Evolutionary conservation across 1,284 basidiomycete genomes (phyloP).

Genomic region (Marasmius sp.): DNA sequence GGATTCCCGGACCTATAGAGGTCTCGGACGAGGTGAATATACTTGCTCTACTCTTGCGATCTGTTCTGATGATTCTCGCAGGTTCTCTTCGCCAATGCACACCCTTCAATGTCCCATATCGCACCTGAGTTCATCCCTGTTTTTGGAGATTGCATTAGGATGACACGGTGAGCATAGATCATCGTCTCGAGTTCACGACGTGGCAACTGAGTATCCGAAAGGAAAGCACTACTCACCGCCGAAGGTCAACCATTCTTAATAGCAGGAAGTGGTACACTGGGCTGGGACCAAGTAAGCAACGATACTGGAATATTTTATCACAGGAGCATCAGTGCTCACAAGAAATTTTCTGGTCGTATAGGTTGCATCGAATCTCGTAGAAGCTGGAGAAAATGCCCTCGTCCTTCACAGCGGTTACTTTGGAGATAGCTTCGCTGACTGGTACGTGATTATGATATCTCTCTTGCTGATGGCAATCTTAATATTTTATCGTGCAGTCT

Average conservation of each 20-base stretch:
- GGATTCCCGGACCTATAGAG: slow-evolving; percentile 85
- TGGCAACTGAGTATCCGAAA: slow-evolving; percentile 22
- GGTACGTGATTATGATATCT: slow-evolving; percentile 43
- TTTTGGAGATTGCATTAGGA: slow-evolving; percentile 88
- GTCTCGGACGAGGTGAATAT: slow-evolving; percentile 70
- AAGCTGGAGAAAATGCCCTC: slow-evolving; percentile 79
- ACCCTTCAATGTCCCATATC: slow-evolving; percentile 88
- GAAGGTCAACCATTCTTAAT: slow-evolving; percentile 87
- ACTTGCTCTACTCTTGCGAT: neutral
- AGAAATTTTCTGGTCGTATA: slow-evolving; percentile 21
- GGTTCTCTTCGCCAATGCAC: slow-evolving; percentile 77
- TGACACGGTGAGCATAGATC: slow-evolving; percentile 61
- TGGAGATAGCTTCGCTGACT: slow-evolving; percentile 82
- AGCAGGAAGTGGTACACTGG: slow-evolving; percentile 92
- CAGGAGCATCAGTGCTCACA: no score
- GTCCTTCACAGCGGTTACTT: slow-evolving; percentile 89
- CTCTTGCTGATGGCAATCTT: neutral
- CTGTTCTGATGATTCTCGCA: slow-evolving; percentile 5
- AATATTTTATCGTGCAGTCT: slow-evolving; percentile 49
- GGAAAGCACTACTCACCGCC: slow-evolving; percentile 77
- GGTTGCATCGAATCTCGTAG: slow-evolving; percentile 83
- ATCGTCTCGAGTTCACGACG: slow-evolving; percentile 1
- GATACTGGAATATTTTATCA: neutral
- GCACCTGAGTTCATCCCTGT: slow-evolving; percentile 88
- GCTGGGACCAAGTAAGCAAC: slow-evolving; percentile 78